Conservation (phyloP, 495 filamentous ascomycete species). For the Pseudoneurospora amorphoporcata region DNA sequence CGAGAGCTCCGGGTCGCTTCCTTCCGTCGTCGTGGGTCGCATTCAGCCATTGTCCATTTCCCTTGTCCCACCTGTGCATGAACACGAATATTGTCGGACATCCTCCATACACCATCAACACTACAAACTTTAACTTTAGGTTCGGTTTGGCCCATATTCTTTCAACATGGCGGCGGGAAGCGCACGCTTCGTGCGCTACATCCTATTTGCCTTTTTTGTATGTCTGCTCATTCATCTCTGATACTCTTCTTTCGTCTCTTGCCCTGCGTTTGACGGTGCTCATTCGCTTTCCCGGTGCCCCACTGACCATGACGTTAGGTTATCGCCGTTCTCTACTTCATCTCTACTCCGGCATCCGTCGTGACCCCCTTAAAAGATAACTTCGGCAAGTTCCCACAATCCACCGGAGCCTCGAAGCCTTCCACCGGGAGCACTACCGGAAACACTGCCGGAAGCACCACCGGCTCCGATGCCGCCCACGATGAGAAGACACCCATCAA, state of each 20-base stretch:
- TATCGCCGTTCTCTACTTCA: slow-evolving; percentile 65
- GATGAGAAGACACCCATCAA: slow-evolving; percentile 4
- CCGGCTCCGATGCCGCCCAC: slow-evolving; percentile 4
- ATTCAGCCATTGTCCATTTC: not conserved
- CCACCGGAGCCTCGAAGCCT: not conserved
- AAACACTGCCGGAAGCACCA: slow-evolving; percentile 1
- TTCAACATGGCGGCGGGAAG: slow-evolving; percentile 54
- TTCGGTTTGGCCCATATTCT: not conserved
- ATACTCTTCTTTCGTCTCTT: not conserved
- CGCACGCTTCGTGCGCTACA: slow-evolving; percentile 72
- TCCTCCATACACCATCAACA: not conserved
- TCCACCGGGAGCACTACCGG: not conserved
- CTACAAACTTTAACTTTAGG: not conserved
- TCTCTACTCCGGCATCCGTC: slow-evolving; percentile 56
- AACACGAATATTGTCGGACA: not conserved
- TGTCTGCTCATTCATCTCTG: slow-evolving; percentile 19
- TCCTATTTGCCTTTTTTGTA: slow-evolving; percentile 80
- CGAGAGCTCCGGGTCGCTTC: not conserved
- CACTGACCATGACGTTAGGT: slow-evolving; percentile 38
- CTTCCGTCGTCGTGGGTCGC: not conserved
- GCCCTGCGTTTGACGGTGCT: not conserved
- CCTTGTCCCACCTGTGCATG: not conserved
- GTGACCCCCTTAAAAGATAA: slow-evolving; percentile 8
- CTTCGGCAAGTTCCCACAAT: not conserved
- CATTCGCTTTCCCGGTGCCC: not conserved